Conservation (phyloP, 345 rosid genomes). For the Balakata baccata region DNA sequence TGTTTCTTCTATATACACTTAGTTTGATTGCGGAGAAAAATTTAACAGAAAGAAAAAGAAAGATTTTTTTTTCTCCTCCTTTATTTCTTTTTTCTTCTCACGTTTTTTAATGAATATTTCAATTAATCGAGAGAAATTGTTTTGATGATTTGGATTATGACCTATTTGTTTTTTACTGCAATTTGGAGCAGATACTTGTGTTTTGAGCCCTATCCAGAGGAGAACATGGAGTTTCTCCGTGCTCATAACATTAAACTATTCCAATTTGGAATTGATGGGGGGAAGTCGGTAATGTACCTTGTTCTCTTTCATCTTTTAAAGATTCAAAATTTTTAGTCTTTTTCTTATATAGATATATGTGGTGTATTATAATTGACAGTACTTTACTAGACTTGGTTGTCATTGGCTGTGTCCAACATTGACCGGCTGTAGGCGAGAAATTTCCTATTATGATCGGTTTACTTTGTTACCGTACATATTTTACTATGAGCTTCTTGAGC, state of each 20-base stretch:
- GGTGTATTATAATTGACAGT: too few relatives aligned
- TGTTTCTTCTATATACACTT: not conserved
- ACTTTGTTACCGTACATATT: not conserved
- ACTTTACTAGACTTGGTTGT: too few relatives aligned
- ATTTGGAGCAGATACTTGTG: constrained; percentile 62
- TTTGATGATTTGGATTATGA: not conserved
- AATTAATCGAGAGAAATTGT: too few relatives aligned
- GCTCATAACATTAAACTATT: constrained; percentile 56
- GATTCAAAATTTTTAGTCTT: not conserved
- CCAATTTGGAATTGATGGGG: constrained; percentile 83
- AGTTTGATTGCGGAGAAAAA: not conserved
- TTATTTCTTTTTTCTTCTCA: not conserved
- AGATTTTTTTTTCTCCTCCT: too few relatives aligned
- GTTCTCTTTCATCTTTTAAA: not conserved
- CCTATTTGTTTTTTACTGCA: not conserved
- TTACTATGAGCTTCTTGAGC: too few relatives aligned
- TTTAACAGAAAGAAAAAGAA: too few relatives aligned
- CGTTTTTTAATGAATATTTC: not conserved
- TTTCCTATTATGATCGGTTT: not conserved
- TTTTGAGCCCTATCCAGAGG: constrained; percentile 77
- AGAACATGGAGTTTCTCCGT: constrained; percentile 51
- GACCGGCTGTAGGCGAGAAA: too few relatives aligned
- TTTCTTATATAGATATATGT: too few relatives aligned
- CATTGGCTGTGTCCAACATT: too few relatives aligned
- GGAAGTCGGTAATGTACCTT: constrained; percentile 54